Evolutionary conservation across 1,139 yeast species (phyloP), one percentile per base, ranked within the genome.

Genomic region (Yamadazyma jaroonii): DNA sequence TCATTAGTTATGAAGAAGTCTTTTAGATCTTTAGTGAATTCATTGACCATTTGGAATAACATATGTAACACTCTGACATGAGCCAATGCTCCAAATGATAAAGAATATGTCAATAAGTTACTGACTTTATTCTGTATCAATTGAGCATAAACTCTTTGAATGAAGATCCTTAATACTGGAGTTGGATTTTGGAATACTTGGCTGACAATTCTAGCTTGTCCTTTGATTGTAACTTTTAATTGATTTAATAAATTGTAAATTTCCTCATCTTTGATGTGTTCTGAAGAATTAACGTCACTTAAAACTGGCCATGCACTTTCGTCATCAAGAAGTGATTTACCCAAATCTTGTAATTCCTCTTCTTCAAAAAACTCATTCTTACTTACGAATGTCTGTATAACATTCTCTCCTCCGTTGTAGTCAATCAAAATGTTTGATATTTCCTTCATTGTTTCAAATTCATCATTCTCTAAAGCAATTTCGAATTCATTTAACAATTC

Each of bases 321-420:
- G 41, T 68, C 62, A 29, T 69, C 74, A 42, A 59, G 37, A 13
- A 67, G 53, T 9, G 65, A 54, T 22, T 43, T 40, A 31, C 67
- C 68, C 29, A 74, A 76, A 9, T 54, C 62, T 17, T 57, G 65
- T 14, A 57, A 56, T 21, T 53, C 56, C 13, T 47, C 38, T 33
- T 58, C 64, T 39, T 77, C 75, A 54, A 86, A 82, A 43, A 84
- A 77, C 42, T 81, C 86, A 56, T 85, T 89, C 54, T 85, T 89
- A 53, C 81, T 82, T 31, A 89, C 88, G 61, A 87, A 90, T 37
- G 85, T 78, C 54, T 84, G 89, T 10, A 88, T 84, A 9, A 89
- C 94, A 42, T 83, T 81, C 4, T 79, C 72, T 8, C 97, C 97
- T 9, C 90, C 94, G 53, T 92, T 90, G 62, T 82, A 90, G 42